Percentiles rank a stretch among this genome's conserved stretches.
Conservation (phyloP, 2,329 filamentous ascomycete species). For the Nigrograna mackinnonii region DNA sequence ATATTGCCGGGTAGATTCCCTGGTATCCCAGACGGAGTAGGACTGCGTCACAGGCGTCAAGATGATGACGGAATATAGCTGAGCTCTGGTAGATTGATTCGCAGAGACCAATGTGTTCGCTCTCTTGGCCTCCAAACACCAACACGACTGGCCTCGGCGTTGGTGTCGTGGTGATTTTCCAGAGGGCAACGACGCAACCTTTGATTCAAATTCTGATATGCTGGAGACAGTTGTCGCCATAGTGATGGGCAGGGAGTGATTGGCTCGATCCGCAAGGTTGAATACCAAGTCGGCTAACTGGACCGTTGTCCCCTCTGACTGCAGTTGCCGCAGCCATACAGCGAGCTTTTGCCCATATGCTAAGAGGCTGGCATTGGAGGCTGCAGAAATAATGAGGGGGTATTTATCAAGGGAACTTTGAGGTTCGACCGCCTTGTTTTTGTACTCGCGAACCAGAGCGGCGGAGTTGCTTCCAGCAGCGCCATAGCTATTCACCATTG, state of each 20-base stretch:
- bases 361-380: background rate
- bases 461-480: constrained; percentile 22
- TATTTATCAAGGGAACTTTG: background rate
- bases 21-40: constrained; percentile 3
- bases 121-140: constrained; percentile 22
- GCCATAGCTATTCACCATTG: constrained; percentile 26
- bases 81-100: constrained; percentile 8
- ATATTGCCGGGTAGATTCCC: constrained; percentile 19
- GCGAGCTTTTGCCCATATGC: background rate
- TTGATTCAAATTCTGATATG: constrained; percentile 6
- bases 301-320: background rate
- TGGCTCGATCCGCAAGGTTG: constrained; percentile 11
- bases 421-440: background rate
- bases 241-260: constrained; percentile 7
- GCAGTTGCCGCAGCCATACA: background rate
- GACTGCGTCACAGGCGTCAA: constrained; percentile 14
- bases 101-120: constrained; percentile 9
- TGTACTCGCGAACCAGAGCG: constrained; percentile 8
- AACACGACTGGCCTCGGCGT: constrained; percentile 15
- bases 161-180: background rate
- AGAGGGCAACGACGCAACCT: background rate
- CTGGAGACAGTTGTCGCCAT: constrained; percentile 4
- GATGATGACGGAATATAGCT: constrained; percentile 12
- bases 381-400: constrained; percentile 1
- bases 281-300: constrained; percentile 13